phyloP scores from a whole-genome alignment of 345 rosid genomes.

The Eucalyptus globulus region DNA sequence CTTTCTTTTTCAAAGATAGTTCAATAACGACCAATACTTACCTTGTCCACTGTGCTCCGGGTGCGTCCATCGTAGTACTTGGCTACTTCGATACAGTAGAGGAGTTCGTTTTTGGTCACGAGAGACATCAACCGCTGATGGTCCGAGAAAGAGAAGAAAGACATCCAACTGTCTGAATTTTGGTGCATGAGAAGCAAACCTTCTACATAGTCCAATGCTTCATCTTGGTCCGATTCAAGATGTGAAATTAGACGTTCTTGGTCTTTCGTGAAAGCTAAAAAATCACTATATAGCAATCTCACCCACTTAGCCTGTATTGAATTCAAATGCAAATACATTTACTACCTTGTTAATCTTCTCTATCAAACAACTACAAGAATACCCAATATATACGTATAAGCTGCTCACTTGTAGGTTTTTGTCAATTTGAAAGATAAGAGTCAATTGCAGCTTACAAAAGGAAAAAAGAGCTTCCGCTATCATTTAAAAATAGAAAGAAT shows the following conservation, averaged over 20 bases:
- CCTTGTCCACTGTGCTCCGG: not conserved
- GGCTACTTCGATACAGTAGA: constrained; percentile 4
- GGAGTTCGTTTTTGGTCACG: not conserved
- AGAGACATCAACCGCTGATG: not conserved
- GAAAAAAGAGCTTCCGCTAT: not conserved
- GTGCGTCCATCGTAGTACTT: not conserved
- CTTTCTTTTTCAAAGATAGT: not conserved
- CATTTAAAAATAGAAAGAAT: no score
- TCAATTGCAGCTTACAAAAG: not conserved
- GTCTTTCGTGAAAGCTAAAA: not conserved
- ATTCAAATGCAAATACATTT: not conserved
- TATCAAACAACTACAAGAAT: not conserved
- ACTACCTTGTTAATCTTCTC: not conserved
- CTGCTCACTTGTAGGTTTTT: not conserved
- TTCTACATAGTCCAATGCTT: not conserved
- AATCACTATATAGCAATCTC: not conserved
- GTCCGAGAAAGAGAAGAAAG: not conserved
- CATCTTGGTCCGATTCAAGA: not conserved
- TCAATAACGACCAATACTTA: not conserved
- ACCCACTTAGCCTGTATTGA: not conserved
- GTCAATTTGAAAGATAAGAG: not conserved
- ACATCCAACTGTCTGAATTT: not conserved
- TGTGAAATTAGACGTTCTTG: constrained; percentile 1
- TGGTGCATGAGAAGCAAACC: not conserved
- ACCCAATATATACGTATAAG: not conserved